A percentile compares a stretch with the other conserved stretches of the same genome.
These are phyloP conservation scores for Pseudozyma sp. DNA, from an alignment of 1,284 basidiomycete genomes.

Conservation along the genomic window DNA sequence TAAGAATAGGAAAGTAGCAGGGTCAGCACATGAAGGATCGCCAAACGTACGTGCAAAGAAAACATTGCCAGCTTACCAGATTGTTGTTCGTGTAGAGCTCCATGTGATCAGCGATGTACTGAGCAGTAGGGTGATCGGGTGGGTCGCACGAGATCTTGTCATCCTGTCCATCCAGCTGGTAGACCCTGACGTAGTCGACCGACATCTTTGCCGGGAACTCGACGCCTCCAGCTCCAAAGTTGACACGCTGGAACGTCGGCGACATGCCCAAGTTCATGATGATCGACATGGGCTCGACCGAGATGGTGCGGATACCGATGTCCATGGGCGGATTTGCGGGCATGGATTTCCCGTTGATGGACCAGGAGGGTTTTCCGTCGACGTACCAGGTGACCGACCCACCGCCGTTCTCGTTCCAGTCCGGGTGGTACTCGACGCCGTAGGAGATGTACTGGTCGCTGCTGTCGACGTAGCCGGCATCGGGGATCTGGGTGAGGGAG, in stretches of 20 bases:
- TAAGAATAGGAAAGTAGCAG: no score
- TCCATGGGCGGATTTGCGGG: conserved; percentile 39
- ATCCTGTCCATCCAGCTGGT: conserved; percentile 54
- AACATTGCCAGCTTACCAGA: background rate
- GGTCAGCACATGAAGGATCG: no score
- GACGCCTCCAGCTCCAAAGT: conserved; percentile 51
- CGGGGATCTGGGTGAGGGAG: conserved; percentile 58
- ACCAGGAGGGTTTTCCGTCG: conserved; percentile 63
- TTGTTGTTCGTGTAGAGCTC: conserved; percentile 67
- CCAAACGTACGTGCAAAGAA: no score
- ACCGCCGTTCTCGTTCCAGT: conserved; percentile 56
- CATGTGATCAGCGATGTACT: conserved; percentile 63
- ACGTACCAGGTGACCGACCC: conserved; percentile 65
- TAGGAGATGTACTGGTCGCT: conserved; percentile 45
- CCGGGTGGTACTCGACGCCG: conserved; percentile 67
- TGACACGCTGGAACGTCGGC: conserved; percentile 61
- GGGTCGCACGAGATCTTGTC: conserved; percentile 60
- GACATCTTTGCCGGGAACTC: conserved; percentile 54
- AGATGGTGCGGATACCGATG: conserved; percentile 57
- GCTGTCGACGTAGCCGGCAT: conserved; percentile 52
- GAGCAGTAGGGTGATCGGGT: conserved; percentile 58
- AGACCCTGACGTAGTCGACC: conserved; percentile 63
- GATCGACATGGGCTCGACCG: conserved; percentile 65
- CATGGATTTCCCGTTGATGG: conserved; percentile 49
- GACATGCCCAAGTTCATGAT: conserved; percentile 65